phyloP scores from a whole-genome alignment of 176 grass and related monocot genomes.

The Tuctoria greenei region DNA sequence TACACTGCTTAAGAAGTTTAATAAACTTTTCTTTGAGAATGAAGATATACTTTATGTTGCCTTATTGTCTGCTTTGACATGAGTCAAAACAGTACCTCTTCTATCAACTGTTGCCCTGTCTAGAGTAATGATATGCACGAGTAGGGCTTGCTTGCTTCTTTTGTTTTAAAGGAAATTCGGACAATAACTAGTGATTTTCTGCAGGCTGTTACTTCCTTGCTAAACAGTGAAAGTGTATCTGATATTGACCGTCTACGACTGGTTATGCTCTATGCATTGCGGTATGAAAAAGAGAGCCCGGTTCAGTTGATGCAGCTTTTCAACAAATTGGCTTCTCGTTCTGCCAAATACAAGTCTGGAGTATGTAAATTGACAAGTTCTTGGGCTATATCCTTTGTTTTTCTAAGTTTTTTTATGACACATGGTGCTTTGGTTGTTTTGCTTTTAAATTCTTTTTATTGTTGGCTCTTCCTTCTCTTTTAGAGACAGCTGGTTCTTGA shows the following conservation, averaged over 20 bases:
- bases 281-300: constrained; percentile 97
- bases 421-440: constrained; percentile 21
- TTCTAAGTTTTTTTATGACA: constrained; percentile 20
- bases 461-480: not conserved
- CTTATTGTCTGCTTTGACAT: not conserved
- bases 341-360: constrained; percentile 95
- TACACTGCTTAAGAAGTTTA: constrained; percentile 10
- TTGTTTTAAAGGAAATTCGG: not conserved
- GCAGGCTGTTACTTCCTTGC: constrained; percentile 79
- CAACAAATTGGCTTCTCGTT: constrained; percentile 93
- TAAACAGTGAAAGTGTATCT: constrained; percentile 90
- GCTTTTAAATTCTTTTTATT: not conserved
- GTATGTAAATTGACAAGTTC: constrained; percentile 54
- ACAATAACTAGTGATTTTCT: constrained; percentile 34
- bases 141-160: not conserved
- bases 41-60: constrained; percentile 7
- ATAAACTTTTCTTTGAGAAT: too few relatives aligned
- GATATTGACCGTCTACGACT: constrained; percentile 83
- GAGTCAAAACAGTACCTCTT: constrained; percentile 11
- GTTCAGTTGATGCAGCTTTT: constrained; percentile 99
- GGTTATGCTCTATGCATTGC: constrained; percentile 89
- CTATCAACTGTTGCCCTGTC: constrained; percentile 5
- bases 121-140: constrained; percentile 10
- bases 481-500: constrained; percentile 4
- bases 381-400: constrained; percentile 28